Percentiles rank a stretch among this genome's conserved stretches.
Conservation (phyloP, 1,284 basidiomycete species). For the Ganoderma lucidum region DNA sequence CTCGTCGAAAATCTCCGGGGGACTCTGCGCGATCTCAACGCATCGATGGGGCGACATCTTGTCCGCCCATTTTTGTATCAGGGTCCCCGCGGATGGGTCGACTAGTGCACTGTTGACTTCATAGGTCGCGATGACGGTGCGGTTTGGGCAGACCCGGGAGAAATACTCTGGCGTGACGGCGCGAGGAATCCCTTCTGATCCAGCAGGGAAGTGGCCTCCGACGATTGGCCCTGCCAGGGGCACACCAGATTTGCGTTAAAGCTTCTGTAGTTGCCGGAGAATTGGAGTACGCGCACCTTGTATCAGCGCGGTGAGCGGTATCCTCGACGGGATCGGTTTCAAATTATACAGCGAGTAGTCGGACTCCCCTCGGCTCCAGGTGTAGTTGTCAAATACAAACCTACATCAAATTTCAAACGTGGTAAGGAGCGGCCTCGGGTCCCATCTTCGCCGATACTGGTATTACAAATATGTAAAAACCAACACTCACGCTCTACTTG, state of each 20-base stretch:
- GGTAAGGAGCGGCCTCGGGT: background rate
- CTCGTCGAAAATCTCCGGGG: slow-evolving; percentile 29
- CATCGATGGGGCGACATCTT: slow-evolving; percentile 26
- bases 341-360: slow-evolving; percentile 43
- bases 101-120: slow-evolving; percentile 36
- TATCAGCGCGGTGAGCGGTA: slow-evolving; percentile 45
- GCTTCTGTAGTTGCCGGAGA: slow-evolving; percentile 27
- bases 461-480: slow-evolving; percentile 1
- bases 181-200: slow-evolving; percentile 41
- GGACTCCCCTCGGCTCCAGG: slow-evolving; percentile 42
- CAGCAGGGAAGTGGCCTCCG: slow-evolving; percentile 45
- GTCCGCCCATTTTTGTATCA: slow-evolving; percentile 31
- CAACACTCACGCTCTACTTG: slow-evolving; percentile 44
- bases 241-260: slow-evolving; percentile 10
- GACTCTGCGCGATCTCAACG: slow-evolving; percentile 29
- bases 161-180: slow-evolving; percentile 47
- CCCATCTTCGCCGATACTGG: slow-evolving; percentile 11
- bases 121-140: slow-evolving; percentile 39
- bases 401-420: slow-evolving; percentile 29
- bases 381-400: slow-evolving; percentile 50
- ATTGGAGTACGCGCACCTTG: slow-evolving; percentile 35
- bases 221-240: slow-evolving; percentile 46
- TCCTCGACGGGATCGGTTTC: slow-evolving; percentile 45
- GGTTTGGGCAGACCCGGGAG: slow-evolving; percentile 47
- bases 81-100: slow-evolving; percentile 26